These are phyloP conservation scores for Neospora caninum DNA, from an alignment of 169 alveolate species.

Conservation along the genomic window DNA sequence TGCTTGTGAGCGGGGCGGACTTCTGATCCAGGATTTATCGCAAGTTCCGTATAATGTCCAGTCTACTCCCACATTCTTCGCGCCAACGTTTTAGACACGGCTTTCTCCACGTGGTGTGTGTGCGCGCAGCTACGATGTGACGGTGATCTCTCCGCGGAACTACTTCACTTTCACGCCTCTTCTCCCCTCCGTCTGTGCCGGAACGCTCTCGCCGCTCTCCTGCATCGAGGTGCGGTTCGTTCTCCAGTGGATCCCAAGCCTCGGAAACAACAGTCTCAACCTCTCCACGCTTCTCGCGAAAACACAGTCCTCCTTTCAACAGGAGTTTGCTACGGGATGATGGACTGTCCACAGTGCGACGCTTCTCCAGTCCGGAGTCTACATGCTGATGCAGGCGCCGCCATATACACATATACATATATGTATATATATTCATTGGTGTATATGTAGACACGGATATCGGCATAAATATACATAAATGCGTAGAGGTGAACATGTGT, in stretches of 20 bases:
- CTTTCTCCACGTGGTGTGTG: no score
- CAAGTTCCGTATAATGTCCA: no score
- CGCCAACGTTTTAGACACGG: no score
- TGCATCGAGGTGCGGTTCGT: constrained; percentile 56
- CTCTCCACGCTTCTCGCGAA: background rate
- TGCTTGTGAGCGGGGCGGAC: no score
- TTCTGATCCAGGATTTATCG: no score
- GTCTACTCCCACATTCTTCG: no score
- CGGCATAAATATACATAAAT: background rate
- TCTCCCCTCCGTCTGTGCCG: constrained; percentile 71
- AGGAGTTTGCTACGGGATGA: background rate
- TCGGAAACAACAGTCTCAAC: background rate
- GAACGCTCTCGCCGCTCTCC: constrained; percentile 69
- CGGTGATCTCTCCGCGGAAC: constrained; percentile 69
- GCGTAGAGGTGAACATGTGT: background rate
- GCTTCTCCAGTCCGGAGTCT: background rate
- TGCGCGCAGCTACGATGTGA: constrained; percentile 55
- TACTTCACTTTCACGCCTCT: constrained; percentile 71
- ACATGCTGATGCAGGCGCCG: no score
- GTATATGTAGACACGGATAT: background rate
- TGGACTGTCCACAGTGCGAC: background rate
- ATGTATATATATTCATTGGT: background rate
- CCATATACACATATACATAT: no score
- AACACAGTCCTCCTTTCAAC: background rate
- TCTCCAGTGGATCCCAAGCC: background rate